Evolutionary conservation across 192 early-diverging fungal species (phyloP).

Genomic region (Backusella liffmaniae): DNA sequence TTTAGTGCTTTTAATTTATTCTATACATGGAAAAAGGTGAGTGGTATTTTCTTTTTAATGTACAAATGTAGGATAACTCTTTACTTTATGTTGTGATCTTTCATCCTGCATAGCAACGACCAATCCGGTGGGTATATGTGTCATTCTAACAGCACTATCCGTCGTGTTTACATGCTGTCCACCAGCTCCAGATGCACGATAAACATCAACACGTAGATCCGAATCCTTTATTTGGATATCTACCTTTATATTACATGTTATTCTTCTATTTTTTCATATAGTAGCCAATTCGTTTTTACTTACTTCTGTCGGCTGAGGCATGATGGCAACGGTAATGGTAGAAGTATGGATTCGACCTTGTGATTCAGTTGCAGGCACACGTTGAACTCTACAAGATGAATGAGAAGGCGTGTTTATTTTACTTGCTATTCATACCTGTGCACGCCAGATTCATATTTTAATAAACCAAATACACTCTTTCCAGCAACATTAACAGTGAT

Average conservation of each 20-base stretch:
- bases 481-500: slow-evolving; percentile 65
- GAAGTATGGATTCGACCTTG: slow-evolving; percentile 78
- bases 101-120: slow-evolving; percentile 87
- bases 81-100: slow-evolving; percentile 83
- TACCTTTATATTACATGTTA: slow-evolving; percentile 29
- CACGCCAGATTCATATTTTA: slow-evolving; percentile 82
- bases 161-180: slow-evolving; percentile 96
- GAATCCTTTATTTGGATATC: slow-evolving; percentile 65
- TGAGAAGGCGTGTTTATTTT: too few species aligned
- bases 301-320: slow-evolving; percentile 71
- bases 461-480: slow-evolving; percentile 65
- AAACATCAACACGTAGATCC: slow-evolving; percentile 71
- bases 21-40: slow-evolving; percentile 24
- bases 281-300: background rate
- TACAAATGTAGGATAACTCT: background rate
- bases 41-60: background rate
- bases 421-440: slow-evolving; percentile 40
- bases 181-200: slow-evolving; percentile 78
- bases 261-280: background rate
- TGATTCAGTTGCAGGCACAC: slow-evolving; percentile 76
- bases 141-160: slow-evolving; percentile 90
- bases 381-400: slow-evolving; percentile 57
- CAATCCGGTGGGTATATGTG: slow-evolving; percentile 90
- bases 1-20: slow-evolving; percentile 89
- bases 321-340: slow-evolving; percentile 76